phyloP scores from a whole-genome alignment of 2,329 filamentous ascomycete species.

The Colletotrichum tropicicola region DNA sequence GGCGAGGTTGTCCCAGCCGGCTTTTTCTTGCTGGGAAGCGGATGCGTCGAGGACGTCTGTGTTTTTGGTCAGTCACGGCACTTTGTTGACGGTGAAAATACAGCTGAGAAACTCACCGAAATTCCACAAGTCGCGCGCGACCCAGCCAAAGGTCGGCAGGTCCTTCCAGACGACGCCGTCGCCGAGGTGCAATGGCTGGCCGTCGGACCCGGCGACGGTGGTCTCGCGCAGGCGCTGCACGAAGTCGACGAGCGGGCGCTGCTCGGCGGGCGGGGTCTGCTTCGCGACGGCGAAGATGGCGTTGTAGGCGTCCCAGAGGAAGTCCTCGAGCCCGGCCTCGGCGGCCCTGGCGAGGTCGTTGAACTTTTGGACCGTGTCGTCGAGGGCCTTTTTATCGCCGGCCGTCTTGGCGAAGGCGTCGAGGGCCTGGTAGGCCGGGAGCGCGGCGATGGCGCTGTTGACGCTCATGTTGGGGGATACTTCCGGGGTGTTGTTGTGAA shows the following conservation, averaged over 20 bases:
- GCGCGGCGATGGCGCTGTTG: slow-evolving; percentile 1
- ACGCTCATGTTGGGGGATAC: slow-evolving; percentile 2
- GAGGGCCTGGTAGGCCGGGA: slow-evolving; percentile 22
- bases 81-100: neutral
- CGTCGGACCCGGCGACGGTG: slow-evolving; percentile 26
- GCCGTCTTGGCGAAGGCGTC: slow-evolving; percentile 1
- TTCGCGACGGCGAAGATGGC: slow-evolving; percentile 35
- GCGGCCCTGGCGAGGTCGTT: slow-evolving; percentile 12
- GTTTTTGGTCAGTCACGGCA: neutral
- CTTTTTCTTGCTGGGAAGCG: slow-evolving; percentile 19
- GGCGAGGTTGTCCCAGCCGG: slow-evolving; percentile 32
- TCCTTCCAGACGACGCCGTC: slow-evolving; percentile 37
- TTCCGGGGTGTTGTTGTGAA: no score
- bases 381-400: neutral
- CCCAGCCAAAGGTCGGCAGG: slow-evolving; percentile 38
- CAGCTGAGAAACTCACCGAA: slow-evolving; percentile 32
- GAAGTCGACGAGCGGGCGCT: slow-evolving; percentile 35
- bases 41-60: slow-evolving; percentile 31
- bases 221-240: slow-evolving; percentile 32
- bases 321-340: slow-evolving; percentile 24
- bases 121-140: slow-evolving; percentile 37
- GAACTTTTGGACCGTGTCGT: slow-evolving; percentile 25
- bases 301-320: slow-evolving; percentile 34
- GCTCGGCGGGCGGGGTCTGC: slow-evolving; percentile 31
- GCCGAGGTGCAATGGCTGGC: slow-evolving; percentile 31